A percentile compares a stretch with the other conserved stretches of the same genome.
These are phyloP conservation scores for Entelexis sorbosivorans DNA, from an alignment of 1,139 yeast species.

Conservation along the genomic window DNA sequence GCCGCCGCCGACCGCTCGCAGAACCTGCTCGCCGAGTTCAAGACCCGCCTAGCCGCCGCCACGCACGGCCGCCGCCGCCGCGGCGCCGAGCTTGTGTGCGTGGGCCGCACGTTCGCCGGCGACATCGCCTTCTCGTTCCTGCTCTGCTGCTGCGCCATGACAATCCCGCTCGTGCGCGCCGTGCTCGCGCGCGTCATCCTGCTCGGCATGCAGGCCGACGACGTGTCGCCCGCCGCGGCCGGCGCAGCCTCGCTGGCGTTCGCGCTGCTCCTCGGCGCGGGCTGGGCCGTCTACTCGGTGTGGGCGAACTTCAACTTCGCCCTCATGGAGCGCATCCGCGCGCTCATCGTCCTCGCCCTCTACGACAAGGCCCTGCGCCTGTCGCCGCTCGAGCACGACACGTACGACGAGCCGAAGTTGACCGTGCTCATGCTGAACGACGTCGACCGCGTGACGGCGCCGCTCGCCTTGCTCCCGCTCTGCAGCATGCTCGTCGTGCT, in stretches of 20 bases:
- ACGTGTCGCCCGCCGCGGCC: not conserved
- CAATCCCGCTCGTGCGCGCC: not conserved
- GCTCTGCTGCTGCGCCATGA: not conserved
- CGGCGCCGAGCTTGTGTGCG: constrained; percentile 1
- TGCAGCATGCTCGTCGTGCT: not conserved
- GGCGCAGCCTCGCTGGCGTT: not conserved
- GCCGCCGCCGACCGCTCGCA: not conserved
- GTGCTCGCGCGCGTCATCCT: not conserved
- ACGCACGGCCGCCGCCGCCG: not conserved
- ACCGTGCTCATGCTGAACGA: constrained; percentile 10
- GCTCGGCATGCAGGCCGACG: not conserved
- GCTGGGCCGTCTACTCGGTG: not conserved
- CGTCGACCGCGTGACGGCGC: constrained; percentile 2
- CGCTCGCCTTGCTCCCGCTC: not conserved
- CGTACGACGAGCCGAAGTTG: constrained; percentile 3
- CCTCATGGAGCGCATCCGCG: not conserved
- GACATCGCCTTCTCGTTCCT: not conserved
- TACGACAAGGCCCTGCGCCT: constrained; percentile 10
- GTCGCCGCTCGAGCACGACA: not conserved
- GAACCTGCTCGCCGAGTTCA: not conserved
- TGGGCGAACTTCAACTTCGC: not conserved
- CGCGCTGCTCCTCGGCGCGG: not conserved
- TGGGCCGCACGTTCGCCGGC: not conserved
- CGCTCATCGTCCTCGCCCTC: constrained; percentile 4
- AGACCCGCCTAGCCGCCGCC: not conserved